These are phyloP conservation scores for Ceratobasidium sp. DNA, from an alignment of 1,284 basidiomycete genomes.

Conservation along the genomic window DNA sequence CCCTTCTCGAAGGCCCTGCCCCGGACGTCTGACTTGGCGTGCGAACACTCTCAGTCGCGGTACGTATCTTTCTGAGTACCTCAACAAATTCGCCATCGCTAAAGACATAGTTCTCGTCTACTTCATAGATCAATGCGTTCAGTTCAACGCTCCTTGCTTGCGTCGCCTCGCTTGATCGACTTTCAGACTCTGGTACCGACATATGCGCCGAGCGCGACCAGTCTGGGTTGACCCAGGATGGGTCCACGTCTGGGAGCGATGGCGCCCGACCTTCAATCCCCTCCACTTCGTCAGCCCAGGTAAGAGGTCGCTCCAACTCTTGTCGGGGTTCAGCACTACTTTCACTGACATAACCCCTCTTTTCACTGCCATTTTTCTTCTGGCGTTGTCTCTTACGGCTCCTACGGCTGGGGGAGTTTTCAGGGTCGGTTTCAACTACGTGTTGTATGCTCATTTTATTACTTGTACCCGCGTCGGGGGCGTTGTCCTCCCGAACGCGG, in stretches of 20 bases:
- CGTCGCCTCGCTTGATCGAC: background rate
- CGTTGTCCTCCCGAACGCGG: background rate
- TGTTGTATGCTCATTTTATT: background rate
- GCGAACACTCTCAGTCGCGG: background rate
- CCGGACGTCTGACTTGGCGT: background rate
- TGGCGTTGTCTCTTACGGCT: background rate
- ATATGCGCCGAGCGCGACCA: background rate
- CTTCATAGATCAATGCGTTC: conserved; percentile 21
- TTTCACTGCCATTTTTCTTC: background rate
- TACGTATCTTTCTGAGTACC: background rate
- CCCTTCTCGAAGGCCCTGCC: background rate
- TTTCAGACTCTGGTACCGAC: too few relatives aligned
- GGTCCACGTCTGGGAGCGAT: background rate
- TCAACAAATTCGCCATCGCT: conserved; percentile 6
- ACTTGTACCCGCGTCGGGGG: background rate
- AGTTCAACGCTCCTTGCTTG: background rate
- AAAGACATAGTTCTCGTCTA: background rate
- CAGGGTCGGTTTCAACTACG: background rate
- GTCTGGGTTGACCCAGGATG: background rate
- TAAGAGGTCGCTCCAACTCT: background rate
- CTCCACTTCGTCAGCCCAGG: background rate
- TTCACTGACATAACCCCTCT: background rate
- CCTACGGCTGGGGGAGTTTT: background rate
- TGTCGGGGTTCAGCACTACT: background rate
- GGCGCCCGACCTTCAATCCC: background rate